Base-by-base conservation (phyloP, 192 early-diverging fungal species). In the Spinellus fusiger region DNA sequence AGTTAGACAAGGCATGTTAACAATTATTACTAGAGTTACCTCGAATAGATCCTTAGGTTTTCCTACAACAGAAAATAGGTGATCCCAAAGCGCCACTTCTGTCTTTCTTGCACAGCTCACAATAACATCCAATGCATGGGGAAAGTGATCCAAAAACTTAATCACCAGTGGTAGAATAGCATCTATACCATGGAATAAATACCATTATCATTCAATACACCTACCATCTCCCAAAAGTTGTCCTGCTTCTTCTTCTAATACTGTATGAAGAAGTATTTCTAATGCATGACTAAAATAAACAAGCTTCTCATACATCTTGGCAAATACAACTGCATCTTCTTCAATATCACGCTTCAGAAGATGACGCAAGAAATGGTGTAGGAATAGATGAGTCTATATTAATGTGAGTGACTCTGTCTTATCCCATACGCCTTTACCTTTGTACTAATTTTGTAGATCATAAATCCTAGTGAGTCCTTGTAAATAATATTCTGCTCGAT, bases 61-160 rank as follows among this genome's bases (percentile, higher is more conserved):
- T 9, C 93, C 97, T 1, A 92, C 87, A 57, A 87, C 82, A 2
- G 79, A 76, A 74, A 98, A 98, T 49, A 98, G 79, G 48, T 84
- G 85, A 18, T 84, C 77, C 97, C 97, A 99, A 34, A 93, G 76
- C 13, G 92, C 82, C 0, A 91, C 87, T 68, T 99, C 97, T n/a
- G 92, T 91, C 69, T 99, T 99, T 57, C 97, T 77, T 5, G 97
- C 95, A 66, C 95, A 98, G 28, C 91, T 88, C 10, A 93, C 93
- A 68, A 99, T 90, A 22, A 94, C 85, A 50, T 98, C 95, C 35
- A 92, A 68, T 44, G 82, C 81, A 55, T 85, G 85, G 4, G 82
- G 77, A 63, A 95, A 99, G 56, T 86, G 73, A 52, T 89, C 81
- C 33, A 99, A 66, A 55, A 97, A 87, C 44, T 76, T 74, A 12